Evolutionary conservation across 2,329 filamentous ascomycete species (phyloP).

Genomic region (Stemphylium lycopersici): DNA sequence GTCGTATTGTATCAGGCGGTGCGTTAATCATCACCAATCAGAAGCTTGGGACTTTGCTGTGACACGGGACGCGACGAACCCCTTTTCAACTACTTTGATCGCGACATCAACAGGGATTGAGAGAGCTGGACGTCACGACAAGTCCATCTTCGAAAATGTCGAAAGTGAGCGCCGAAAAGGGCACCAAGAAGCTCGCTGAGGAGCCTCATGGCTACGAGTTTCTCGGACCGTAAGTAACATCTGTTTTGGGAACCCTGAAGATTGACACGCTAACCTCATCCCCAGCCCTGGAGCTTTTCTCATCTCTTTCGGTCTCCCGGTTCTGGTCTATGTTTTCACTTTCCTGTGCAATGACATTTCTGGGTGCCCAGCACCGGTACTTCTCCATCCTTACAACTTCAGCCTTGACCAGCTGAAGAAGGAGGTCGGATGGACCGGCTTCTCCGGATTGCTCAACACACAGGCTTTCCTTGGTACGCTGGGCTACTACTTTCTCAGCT

Average conservation of each 20-base stretch:
- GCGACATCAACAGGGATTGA: slow-evolving; percentile 1
- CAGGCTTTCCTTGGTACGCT: slow-evolving; percentile 72
- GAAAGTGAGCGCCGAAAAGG: slow-evolving; percentile 30
- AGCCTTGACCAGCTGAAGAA: slow-evolving; percentile 74
- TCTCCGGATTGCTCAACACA: slow-evolving; percentile 72
- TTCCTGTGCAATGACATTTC: slow-evolving; percentile 93
- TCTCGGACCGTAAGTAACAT: slow-evolving; percentile 46
- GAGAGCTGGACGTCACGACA: slow-evolving; percentile 10
- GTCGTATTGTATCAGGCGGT: slow-evolving; percentile 7
- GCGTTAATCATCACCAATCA: not conserved
- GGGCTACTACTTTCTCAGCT: slow-evolving; percentile 78
- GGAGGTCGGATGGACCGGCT: slow-evolving; percentile 84
- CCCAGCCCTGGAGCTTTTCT: slow-evolving; percentile 73
- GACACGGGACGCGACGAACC: slow-evolving; percentile 11
- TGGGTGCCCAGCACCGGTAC: slow-evolving; percentile 85
- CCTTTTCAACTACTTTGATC: slow-evolving; percentile 21
- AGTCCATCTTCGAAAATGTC: slow-evolving; percentile 28
- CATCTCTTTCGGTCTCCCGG: slow-evolving; percentile 80
- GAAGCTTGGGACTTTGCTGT: slow-evolving; percentile 4
- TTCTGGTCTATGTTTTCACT: slow-evolving; percentile 77
- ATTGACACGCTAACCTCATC: slow-evolving; percentile 18
- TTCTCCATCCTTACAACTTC: slow-evolving; percentile 74
- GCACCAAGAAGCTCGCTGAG: slow-evolving; percentile 26
- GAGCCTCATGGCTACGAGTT: slow-evolving; percentile 50
- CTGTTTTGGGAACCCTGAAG: not conserved